Conservation (phyloP, 176 grass and related monocot genomes). For the Miscanthus lutarioriparius region DNA sequence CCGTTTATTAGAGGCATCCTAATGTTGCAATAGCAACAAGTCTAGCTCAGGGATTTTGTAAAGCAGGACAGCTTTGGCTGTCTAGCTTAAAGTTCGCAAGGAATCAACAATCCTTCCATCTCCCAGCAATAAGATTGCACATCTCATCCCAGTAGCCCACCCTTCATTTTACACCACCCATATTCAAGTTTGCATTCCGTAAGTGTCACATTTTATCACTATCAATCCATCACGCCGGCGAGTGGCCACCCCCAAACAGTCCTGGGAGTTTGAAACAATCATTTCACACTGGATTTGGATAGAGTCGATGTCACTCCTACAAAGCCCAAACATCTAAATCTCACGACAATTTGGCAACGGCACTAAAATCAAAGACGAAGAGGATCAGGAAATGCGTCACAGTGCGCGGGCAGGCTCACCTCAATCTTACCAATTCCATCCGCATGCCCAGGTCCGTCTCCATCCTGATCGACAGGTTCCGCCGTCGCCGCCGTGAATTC, state of each 20-base stretch:
- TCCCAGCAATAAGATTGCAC: neutral
- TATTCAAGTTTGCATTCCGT: neutral
- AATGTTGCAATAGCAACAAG: neutral
- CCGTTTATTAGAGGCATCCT: neutral
- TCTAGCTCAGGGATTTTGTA: neutral
- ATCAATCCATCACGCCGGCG: neutral
- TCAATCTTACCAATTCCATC: constrained; percentile 10
- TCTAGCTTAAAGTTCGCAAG: neutral
- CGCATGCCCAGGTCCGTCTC: neutral
- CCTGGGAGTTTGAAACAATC: neutral
- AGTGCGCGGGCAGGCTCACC: constrained; percentile 24
- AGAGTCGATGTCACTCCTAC: neutral
- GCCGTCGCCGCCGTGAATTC: constrained; percentile 52
- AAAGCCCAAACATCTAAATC: neutral
- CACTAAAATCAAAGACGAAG: neutral
- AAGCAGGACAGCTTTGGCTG: neutral
- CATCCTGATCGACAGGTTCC: neutral
- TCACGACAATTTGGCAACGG: neutral
- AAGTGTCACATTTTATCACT: neutral
- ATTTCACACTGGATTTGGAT: neutral
- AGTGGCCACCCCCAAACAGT: neutral
- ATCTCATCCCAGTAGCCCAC: neutral
- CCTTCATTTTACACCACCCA: neutral
- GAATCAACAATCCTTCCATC: neutral
- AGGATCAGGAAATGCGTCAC: neutral